Base-by-base conservation (phyloP, 2,329 filamentous ascomycete species). In the Ceratocystis albifundus region DNA sequence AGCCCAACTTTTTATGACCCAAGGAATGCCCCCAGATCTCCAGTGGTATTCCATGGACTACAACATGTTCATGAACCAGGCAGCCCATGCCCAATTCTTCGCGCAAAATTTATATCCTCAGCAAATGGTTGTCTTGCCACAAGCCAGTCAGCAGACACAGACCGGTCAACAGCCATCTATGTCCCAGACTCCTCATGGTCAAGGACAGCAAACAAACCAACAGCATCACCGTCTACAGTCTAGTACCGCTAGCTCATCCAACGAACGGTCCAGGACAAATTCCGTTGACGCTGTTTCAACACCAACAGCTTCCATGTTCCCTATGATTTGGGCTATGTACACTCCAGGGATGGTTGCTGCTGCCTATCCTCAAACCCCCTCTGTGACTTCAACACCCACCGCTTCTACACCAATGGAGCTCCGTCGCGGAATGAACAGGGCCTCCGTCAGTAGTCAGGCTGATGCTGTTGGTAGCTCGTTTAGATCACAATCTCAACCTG, bases 401-500 rank as follows among this genome's bases (percentile, higher is more conserved):
- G 25, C 41, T 20, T 15, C 53, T 17, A 44, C 36, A 17, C 30
- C 57, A 17, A 50, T 55, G n/a, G 84, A 87, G 68, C 82, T 81
- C 70, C 79, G 84, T 69, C 78, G 84, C 64, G 79, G 81, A 61
- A 74, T 84, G 65, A 83, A 86, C 69, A 77, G 84, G 71, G 80
- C 82, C 1, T 76, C 77, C 8, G 74, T 48, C 17, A 36, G 44
- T 48, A 45, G 64, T 46, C n/a, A 20, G n/a, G 36, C 41, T 36
- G 57, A 61, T 66, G 57, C 15, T 48, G 20, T 82, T 30, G 81
- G 77, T 66, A 82, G 83, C 70, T 77, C 82, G n/a, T 73, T 85
- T 68, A 79, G 84, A 69, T 87, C 84, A 30, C 84, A 87, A 72
- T 87, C 84, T n/a, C 84, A 87, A 72, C 84, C 84, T 28, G 84